Percentiles rank a stretch among this genome's conserved stretches.
Evolutionary conservation across 2,329 filamentous ascomycete genomes (phyloP).

Genomic region (Pezicula radicicola): DNA sequence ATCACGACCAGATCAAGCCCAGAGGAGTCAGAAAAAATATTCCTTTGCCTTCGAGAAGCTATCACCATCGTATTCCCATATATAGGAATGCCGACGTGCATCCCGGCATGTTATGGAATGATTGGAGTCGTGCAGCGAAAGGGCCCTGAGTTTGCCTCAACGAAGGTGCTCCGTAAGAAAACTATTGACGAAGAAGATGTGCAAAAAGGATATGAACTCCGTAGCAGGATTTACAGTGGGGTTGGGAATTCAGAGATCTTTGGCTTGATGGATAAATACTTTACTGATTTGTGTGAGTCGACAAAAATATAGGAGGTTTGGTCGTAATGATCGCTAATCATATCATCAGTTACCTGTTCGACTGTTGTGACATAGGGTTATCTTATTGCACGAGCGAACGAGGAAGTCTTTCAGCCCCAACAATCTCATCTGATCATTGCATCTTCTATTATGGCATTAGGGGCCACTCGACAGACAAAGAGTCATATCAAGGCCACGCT

Average conservation of each 20-base stretch:
- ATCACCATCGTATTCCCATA: slow-evolving; percentile 2
- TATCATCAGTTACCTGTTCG: background rate
- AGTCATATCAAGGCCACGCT: slow-evolving; percentile 6
- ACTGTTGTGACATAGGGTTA: slow-evolving; percentile 1
- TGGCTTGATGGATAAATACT: slow-evolving; percentile 1
- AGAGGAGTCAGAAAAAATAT: slow-evolving; percentile 2
- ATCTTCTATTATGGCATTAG: background rate
- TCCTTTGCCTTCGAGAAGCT: slow-evolving; percentile 3
- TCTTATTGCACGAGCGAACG: slow-evolving; percentile 1
- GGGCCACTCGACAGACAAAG: slow-evolving; percentile 4
- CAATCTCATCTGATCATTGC: slow-evolving; percentile 4
- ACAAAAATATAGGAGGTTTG: background rate
- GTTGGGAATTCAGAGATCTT: slow-evolving; percentile 5
- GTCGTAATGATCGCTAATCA: background rate
- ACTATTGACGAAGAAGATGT: slow-evolving; percentile 1
- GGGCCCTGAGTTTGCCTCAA: background rate
- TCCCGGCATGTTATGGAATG: slow-evolving; percentile 5
- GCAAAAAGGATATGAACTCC: slow-evolving; percentile 1
- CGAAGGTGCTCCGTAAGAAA: background rate
- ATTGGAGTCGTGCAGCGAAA: slow-evolving; percentile 3
- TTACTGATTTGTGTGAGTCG: slow-evolving; percentile 5
- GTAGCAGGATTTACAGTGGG: background rate
- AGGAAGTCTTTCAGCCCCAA: slow-evolving; percentile 3
- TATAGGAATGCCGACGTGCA: slow-evolving; percentile 4
- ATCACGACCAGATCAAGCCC: background rate